phyloP scores from a whole-genome alignment of 2,329 filamentous ascomycete genomes.

The Chaetomiaceae sp. region DNA sequence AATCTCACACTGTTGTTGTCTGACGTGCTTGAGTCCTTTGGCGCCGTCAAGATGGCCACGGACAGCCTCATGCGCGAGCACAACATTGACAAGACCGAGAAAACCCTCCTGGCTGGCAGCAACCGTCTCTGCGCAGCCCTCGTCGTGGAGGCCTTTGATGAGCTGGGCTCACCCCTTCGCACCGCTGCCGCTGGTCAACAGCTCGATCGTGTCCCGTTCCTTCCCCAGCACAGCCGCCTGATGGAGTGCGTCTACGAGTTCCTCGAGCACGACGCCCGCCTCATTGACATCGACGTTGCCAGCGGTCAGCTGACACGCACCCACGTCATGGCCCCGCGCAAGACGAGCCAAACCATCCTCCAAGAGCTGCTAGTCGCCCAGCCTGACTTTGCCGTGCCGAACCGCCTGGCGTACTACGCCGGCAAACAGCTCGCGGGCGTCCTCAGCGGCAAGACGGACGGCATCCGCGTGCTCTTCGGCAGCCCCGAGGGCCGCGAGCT shows the following conservation, averaged over 20 bases:
- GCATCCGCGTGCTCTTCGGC: slow-evolving; percentile 21
- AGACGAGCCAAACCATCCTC: slow-evolving; percentile 24
- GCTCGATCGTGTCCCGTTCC: slow-evolving; percentile 27
- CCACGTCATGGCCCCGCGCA: slow-evolving; percentile 20
- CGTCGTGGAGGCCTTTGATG: slow-evolving; percentile 34
- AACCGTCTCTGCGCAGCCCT: slow-evolving; percentile 29
- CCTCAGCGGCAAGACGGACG: slow-evolving; percentile 17
- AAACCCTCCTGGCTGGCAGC: slow-evolving; percentile 13
- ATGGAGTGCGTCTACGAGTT: slow-evolving; percentile 33
- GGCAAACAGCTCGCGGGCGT: slow-evolving; percentile 19
- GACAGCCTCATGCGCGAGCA: slow-evolving; percentile 20
- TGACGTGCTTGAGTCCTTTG: slow-evolving; percentile 29
- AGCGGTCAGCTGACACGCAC: slow-evolving; percentile 29
- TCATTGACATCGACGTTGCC: slow-evolving; percentile 26
- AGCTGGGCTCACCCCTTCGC: slow-evolving; percentile 28
- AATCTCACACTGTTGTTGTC: background rate
- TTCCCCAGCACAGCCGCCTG: slow-evolving; percentile 30
- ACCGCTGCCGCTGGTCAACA: slow-evolving; percentile 26
- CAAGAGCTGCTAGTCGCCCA: slow-evolving; percentile 28
- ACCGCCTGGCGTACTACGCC: slow-evolving; percentile 16
- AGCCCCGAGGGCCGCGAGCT: slow-evolving; percentile 22
- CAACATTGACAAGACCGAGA: slow-evolving; percentile 29
- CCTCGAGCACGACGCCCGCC: slow-evolving; percentile 32
- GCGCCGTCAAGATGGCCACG: slow-evolving; percentile 28
- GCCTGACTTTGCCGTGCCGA: slow-evolving; percentile 29